Base-by-base conservation (phyloP, 371 early-diverging fungal species). In the Rhizopus arrhizus region DNA sequence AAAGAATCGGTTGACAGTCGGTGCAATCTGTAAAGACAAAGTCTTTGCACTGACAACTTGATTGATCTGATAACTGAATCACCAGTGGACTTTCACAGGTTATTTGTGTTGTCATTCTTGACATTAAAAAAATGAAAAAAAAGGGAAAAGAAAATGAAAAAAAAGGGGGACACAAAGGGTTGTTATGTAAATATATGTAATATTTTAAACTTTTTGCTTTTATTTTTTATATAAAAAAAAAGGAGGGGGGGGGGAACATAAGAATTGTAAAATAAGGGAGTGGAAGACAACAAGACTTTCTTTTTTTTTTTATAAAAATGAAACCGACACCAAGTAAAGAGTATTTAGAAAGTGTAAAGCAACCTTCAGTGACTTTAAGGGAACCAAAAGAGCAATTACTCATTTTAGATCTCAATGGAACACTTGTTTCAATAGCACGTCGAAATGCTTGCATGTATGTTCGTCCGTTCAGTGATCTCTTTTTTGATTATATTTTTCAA, bases 371-470 rank as follows among this genome's bases (percentile, higher is more conserved):
- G 13, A 53, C 48, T 16, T 53, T 54, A 4, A 38, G 48, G n/a
- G 36, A 52, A 32, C 52, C 59, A 12, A 65, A 29, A 16, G 36
- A 68, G 28, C 73, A 81, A 56, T 61, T 91, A 7, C 59, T 91
- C 15, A 83, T 91, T 16, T 70, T 91, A 3, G 92, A 91, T 62
- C 75, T 91, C 32, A 91, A 91, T 61, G 92, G 92, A 3, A 87
- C 91, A 0, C 64, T 91, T 40, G 79, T 90, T 12, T 78, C 73
- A 9, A 68, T 87, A 13, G 45, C 58, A 3, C 65, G 59, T 6
- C 22, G 36, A 28, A 60, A 65, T 31, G 51, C 62, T 32, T 59
- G 67, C 4, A 77, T 87, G 66, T 78, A 70, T 53, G 57, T 67
- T 1, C 82, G 91, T 3, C 91, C 91, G 0, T 66, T 81, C 58